Evolutionary conservation across 2,329 filamentous ascomycete species (phyloP).

Genomic region (Claviceps sp.): DNA sequence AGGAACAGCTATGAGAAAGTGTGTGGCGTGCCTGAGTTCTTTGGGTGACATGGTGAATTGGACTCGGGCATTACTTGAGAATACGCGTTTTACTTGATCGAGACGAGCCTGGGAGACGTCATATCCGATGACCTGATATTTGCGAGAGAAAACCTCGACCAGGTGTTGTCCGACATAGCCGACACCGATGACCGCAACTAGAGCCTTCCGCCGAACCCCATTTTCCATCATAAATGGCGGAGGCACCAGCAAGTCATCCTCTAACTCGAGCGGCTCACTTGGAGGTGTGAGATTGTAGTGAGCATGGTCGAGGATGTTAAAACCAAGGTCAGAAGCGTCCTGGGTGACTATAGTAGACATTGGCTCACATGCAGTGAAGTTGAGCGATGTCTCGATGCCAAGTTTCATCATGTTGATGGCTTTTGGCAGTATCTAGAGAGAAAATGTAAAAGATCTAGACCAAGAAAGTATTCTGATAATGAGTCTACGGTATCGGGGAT

Average conservation of each 20-base stretch:
- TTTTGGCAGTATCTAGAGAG: neutral
- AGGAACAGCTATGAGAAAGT: constrained; percentile 41
- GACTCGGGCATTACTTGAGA: constrained; percentile 15
- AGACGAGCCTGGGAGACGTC: constrained; percentile 30
- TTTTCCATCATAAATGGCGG: constrained; percentile 4
- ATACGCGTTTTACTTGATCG: constrained; percentile 17
- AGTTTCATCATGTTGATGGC: neutral
- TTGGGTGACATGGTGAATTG: constrained; percentile 24
- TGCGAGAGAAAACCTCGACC: constrained; percentile 26
- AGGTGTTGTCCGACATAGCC: constrained; percentile 40
- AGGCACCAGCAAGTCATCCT: constrained; percentile 7
- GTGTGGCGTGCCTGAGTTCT: constrained; percentile 29
- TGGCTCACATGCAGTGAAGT: neutral
- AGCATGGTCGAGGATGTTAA: constrained; percentile 9
- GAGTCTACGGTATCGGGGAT: neutral
- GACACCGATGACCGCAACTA: constrained; percentile 36
- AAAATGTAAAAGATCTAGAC: neutral
- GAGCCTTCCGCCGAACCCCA: constrained; percentile 12
- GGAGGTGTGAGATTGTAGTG: constrained; percentile 24
- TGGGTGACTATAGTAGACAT: neutral
- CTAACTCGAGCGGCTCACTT: constrained; percentile 16
- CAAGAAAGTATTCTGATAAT: neutral
- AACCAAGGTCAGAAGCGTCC: neutral
- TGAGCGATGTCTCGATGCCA: neutral
- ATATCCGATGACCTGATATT: constrained; percentile 31